Base-by-base conservation (phyloP, 2,329 filamentous ascomycete genomes). In the Zymoseptoria tritici region DNA sequence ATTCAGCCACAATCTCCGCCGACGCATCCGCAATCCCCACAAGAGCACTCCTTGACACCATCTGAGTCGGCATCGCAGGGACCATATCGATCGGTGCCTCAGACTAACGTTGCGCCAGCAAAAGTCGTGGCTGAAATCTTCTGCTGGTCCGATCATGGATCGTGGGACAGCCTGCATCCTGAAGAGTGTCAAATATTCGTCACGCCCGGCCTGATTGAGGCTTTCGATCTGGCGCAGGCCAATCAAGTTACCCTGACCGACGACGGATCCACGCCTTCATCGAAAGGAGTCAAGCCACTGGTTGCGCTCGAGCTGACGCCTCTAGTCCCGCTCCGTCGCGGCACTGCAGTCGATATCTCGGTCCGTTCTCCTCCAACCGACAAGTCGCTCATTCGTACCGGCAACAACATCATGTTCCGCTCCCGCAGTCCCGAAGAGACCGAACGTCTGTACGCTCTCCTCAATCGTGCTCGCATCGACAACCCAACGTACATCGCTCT, bases 271-370 rank as follows among this genome's bases (percentile, higher is more conserved):
- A 58, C 73, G 72, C 61, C 71, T 8, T 67, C 73, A 6, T 73
- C 68, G 63, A 72, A 62, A 54, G 75, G 57, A 61, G 71, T 72
- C 59, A 77, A 78, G 58, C 85, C 84, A 31, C 75, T 87, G 31
- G 75, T 87, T 61, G 89, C 88, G 5, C 83, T 97, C 36, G 91
- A 96, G 70, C 84, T 99, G 50, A 97, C 93, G 0, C 94, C 94
- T 0, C 80, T 96, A 46, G 93, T 97, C 7, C 88, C 92, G 66
- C 86, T 97, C 62, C 85, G 93, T 63, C 88, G 93, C 69, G 94
- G 92, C 68, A 99, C 91, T 21, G 90, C 89, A 3, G 84, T 99
- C 31, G 94, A 99, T 72, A 90, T 99, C 57, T 94, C 95, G 65
- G 90, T 99, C 64, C 88, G 91, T 55, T 97, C 93, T 6, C 90